Evolutionary conservation across 352 stramenopile species (phyloP).

Genomic region (Phytophthora capsici): DNA sequence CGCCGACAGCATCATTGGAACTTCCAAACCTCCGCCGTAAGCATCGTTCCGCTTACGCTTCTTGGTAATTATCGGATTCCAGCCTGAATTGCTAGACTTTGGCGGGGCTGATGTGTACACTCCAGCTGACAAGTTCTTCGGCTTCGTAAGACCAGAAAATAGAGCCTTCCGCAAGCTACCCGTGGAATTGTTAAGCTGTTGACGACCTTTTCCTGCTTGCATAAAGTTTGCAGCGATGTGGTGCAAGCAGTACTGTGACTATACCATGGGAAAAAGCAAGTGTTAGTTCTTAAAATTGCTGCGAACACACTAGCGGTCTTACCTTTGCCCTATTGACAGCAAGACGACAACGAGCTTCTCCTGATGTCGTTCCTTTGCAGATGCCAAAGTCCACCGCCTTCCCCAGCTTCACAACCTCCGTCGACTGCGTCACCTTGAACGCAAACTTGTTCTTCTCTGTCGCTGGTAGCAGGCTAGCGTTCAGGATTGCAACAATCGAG

Average conservation of each 20-base stretch:
- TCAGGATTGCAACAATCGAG: constrained; percentile 72
- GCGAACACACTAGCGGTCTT: background rate
- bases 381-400: constrained; percentile 75
- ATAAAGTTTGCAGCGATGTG: constrained; percentile 81
- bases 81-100: constrained; percentile 33
- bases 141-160: constrained; percentile 55
- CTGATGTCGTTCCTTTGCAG: constrained; percentile 71
- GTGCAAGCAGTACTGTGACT: constrained; percentile 81
- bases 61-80: constrained; percentile 44
- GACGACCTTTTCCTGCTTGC: constrained; percentile 66
- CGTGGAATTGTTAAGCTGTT: constrained; percentile 80
- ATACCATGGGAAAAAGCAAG: background rate
- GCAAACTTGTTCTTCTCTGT: constrained; percentile 82
- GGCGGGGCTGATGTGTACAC: constrained; percentile 62
- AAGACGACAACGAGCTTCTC: constrained; percentile 69
- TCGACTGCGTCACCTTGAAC: constrained; percentile 66
- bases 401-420: constrained; percentile 72
- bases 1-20: constrained; percentile 58
- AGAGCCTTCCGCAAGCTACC: constrained; percentile 70
- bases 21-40: constrained; percentile 36
- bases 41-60: constrained; percentile 64
- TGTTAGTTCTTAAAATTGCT: constrained; percentile 3
- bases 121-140: constrained; percentile 81
- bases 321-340: constrained; percentile 81
- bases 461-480: constrained; percentile 66